These are phyloP conservation scores for Stropharia rugosoannulata DNA, from an alignment of 768 basidiomycete genomes.

Conservation along the genomic window DNA sequence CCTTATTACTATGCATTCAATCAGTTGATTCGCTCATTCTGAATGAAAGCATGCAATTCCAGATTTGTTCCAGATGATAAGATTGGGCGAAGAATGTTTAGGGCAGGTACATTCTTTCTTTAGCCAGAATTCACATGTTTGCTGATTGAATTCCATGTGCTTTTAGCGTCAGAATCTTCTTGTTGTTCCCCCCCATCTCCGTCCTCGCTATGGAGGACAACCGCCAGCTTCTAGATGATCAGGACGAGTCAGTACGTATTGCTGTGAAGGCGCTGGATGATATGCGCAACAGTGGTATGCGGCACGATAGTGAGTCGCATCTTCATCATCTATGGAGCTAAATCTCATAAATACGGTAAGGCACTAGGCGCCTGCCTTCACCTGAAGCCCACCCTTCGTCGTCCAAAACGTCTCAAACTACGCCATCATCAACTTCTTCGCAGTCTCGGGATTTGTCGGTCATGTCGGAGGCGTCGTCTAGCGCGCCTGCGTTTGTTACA, in stretches of 20 bases:
- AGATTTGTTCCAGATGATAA: no score
- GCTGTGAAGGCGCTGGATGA: constrained; percentile 76
- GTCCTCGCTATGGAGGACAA: constrained; percentile 13
- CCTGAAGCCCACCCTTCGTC: background rate
- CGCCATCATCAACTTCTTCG: constrained; percentile 9
- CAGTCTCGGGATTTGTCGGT: constrained; percentile 5
- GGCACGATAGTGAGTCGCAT: constrained; percentile 4
- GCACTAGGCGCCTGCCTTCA: constrained; percentile 6
- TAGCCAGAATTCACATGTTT: constrained; percentile 6
- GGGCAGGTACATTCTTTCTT: constrained; percentile 3
- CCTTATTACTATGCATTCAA: background rate
- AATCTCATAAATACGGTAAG: background rate
- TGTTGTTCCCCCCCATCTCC: constrained; percentile 9
- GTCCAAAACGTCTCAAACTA: constrained; percentile 6
- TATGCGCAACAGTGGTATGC: constrained; percentile 58
- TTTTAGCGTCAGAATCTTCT: background rate
- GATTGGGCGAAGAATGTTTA: background rate
- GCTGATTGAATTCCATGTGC: constrained; percentile 1
- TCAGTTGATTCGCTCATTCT: background rate
- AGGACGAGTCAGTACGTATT: constrained; percentile 79
- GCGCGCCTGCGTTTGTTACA: constrained; percentile 35
- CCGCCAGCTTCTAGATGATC: constrained; percentile 32
- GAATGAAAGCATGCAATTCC: no score
- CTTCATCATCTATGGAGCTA: background rate
- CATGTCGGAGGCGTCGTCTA: constrained; percentile 12